These are phyloP conservation scores for Exophiala viscosa DNA, from an alignment of 2,329 filamentous ascomycete species.

Conservation along the genomic window DNA sequence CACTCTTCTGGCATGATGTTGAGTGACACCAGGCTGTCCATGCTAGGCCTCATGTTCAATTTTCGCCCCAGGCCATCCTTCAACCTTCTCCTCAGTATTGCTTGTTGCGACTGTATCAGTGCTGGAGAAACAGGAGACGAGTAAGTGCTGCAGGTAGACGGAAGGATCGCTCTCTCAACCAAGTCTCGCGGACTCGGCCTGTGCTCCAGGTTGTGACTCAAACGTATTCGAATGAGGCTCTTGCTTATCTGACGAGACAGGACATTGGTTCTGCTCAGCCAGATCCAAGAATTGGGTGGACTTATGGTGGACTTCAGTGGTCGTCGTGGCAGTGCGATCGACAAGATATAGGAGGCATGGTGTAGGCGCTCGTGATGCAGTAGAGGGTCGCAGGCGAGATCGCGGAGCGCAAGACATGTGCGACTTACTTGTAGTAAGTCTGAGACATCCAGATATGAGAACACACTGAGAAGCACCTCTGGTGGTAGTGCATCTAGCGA, in stretches of 20 bases:
- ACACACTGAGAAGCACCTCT: slow-evolving; percentile 45
- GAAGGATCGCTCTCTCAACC: slow-evolving; percentile 62
- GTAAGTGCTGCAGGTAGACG: slow-evolving; percentile 53
- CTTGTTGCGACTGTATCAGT: slow-evolving; percentile 26
- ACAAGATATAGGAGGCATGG: slow-evolving; percentile 52
- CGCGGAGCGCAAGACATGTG: slow-evolving; percentile 58
- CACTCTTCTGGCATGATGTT: slow-evolving; percentile 33
- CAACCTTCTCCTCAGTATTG: slow-evolving; percentile 19
- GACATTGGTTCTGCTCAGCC: slow-evolving; percentile 63
- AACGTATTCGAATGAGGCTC: slow-evolving; percentile 62
- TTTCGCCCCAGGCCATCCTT: slow-evolving; percentile 26
- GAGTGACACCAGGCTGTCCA: slow-evolving; percentile 31
- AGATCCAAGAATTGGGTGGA: slow-evolving; percentile 62
- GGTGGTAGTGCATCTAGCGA: slow-evolving; percentile 33
- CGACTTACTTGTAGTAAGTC: slow-evolving; percentile 44
- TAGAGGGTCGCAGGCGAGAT: slow-evolving; percentile 61
- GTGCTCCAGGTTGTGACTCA: slow-evolving; percentile 58
- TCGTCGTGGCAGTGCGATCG: slow-evolving; percentile 54
- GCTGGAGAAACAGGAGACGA: slow-evolving; percentile 24
- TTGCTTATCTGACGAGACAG: slow-evolving; percentile 62
- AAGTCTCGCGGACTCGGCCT: slow-evolving; percentile 59
- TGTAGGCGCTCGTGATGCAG: slow-evolving; percentile 62
- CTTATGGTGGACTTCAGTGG: slow-evolving; percentile 58
- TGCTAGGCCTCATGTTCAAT: slow-evolving; percentile 31
- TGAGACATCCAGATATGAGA: slow-evolving; percentile 45